These are phyloP conservation scores for Verticillium nubilum DNA, from an alignment of 2,329 filamentous ascomycete species.

Conservation along the genomic window DNA sequence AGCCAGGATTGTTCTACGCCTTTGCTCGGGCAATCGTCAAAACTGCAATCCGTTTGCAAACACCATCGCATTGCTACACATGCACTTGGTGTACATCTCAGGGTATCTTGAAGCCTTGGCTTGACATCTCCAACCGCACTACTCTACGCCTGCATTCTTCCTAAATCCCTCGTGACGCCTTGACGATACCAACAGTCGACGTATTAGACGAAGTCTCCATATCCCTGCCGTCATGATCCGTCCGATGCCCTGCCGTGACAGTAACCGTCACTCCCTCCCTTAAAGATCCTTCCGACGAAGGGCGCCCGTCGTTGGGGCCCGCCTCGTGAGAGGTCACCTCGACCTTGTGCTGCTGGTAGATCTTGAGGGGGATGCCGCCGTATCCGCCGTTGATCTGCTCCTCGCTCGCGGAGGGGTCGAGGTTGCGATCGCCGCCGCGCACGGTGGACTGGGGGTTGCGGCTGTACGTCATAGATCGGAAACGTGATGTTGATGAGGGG, in stretches of 20 bases:
- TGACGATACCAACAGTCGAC: background rate
- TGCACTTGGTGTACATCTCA: too few relatives aligned
- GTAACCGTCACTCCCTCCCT: background rate
- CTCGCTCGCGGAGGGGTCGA: conserved; percentile 27
- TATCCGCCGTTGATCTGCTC: conserved; percentile 28
- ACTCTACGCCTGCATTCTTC: background rate
- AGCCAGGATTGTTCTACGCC: too few relatives aligned
- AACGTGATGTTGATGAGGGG: conserved; percentile 12
- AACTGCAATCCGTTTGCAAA: too few relatives aligned
- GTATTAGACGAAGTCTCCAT: background rate
- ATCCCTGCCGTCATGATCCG: background rate
- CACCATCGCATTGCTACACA: too few relatives aligned
- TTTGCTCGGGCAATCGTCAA: too few relatives aligned
- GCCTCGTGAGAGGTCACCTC: conserved; percentile 14
- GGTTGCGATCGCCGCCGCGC: conserved; percentile 13
- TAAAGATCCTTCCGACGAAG: background rate
- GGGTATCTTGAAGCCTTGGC: background rate
- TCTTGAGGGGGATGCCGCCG: conserved; percentile 25
- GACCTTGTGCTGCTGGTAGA: conserved; percentile 29
- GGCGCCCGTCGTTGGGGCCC: background rate
- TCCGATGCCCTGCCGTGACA: background rate
- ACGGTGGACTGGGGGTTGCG: conserved; percentile 9
- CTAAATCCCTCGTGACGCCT: background rate
- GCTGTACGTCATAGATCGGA: conserved; percentile 19
- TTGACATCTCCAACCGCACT: background rate